phyloP scores from a whole-genome alignment of 345 rosid genomes.

The Citrus hindsii region DNA sequence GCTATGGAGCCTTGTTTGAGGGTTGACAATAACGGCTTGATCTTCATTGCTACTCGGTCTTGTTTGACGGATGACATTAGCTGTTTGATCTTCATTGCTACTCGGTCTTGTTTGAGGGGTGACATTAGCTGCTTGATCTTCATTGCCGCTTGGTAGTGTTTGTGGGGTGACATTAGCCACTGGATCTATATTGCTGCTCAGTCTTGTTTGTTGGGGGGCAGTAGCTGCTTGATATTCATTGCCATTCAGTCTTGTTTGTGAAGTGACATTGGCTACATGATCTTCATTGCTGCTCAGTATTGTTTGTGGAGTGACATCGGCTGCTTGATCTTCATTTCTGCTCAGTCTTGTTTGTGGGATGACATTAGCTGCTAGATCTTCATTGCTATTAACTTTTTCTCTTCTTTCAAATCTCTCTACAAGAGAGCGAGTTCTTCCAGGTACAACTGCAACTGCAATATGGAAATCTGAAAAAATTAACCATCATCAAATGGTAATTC shows the following conservation, averaged over 20 bases:
- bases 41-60: constrained; percentile 4
- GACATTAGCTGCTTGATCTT: constrained; percentile 23
- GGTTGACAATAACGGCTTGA: neutral
- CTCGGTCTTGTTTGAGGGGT: neutral
- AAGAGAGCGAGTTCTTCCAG: constrained; percentile 82
- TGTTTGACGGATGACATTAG: neutral
- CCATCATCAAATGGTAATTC: constrained; percentile 3
- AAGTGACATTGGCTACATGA: neutral
- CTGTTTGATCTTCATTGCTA: neutral
- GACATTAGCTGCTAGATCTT: constrained; percentile 34
- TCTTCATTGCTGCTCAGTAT: neutral
- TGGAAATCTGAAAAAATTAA: constrained; percentile 23
- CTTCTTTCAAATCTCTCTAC: constrained; percentile 92
- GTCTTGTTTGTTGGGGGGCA: neutral
- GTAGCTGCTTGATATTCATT: neutral
- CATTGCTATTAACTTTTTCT: constrained; percentile 39
- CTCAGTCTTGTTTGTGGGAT: constrained; percentile 14
- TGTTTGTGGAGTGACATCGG: constrained; percentile 2
- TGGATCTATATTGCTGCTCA: neutral
- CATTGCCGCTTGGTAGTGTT: constrained; percentile 4
- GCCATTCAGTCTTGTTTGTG: neutral
- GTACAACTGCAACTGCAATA: constrained; percentile 82
- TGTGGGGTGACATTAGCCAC: neutral
- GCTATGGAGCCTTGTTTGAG: neutral
- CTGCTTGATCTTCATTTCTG: constrained; percentile 17